Evolutionary conservation across 2,329 filamentous ascomycete genomes (phyloP), one percentile per base, ranked within the genome.

Genomic region (Fusarium tuaranense): DNA sequence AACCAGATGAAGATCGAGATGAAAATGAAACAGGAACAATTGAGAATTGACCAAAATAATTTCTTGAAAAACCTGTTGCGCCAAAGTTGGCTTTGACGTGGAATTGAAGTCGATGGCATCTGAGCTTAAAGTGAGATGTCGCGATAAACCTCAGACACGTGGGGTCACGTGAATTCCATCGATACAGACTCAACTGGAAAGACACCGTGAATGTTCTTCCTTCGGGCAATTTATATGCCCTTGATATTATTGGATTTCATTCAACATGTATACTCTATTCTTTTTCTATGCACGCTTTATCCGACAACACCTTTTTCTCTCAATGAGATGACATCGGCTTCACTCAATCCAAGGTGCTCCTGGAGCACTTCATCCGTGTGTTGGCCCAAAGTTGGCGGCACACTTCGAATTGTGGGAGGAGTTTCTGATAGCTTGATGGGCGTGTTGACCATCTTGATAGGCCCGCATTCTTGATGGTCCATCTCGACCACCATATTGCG

Each of bases 381-480:
- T 83, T 98, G 91, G 0, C 95, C 97, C 38, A 99, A 84, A 9
- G 92, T 93, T 1, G 97, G 97, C 20, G 97, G 97, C 30, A 94
- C 90, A 5, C 87, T 92, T 38, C 96, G 88, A 44, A 97, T 91
- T 5, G 91, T 89, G 0, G 95, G 95, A 76, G 89, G 91, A 30
- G 93, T 93, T 76, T 95, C 91, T 7, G 95, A 98, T 82, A 95
- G 97, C 82, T 99, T 99, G 69, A 99, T 92, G 0, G 97, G 97
- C 1, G 95, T 97, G 79, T 97, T 98, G 64, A 99, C 93, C 80
- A 99, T 86, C 83, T 95, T 95, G 73, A 99, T 92, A 1, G 92
- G 89, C 0, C 97, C 97, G 81, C 96, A 98, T 9, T 88, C 87
- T 7, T 90, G 90, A 80, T 99, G 97, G 1, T 98, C 90, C 53